Evolutionary conservation across 169 alveolate genomes (phyloP).

Genomic region (Plasmodium malariae): DNA sequence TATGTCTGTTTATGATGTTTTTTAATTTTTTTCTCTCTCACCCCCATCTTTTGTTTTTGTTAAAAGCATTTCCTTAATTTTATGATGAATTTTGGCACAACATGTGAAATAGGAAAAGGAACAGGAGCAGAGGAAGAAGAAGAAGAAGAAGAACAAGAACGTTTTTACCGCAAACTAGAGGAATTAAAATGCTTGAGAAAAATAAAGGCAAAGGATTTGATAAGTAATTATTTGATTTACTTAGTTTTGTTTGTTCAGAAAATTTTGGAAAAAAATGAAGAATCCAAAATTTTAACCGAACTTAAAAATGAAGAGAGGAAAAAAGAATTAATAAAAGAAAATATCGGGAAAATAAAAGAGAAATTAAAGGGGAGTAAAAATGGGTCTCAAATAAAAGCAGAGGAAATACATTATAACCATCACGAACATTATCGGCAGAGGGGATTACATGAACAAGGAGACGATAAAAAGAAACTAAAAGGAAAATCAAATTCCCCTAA

Average conservation of each 20-base stretch:
- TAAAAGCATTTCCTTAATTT: too few relatives aligned
- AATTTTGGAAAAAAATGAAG: slow-evolving; percentile 59
- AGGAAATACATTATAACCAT: not conserved
- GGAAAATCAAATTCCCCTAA: not conserved
- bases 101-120: too few relatives aligned
- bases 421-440: not conserved
- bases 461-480: not conserved
- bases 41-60: too few relatives aligned
- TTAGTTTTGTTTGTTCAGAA: slow-evolving; percentile 43
- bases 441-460: slow-evolving; percentile 1
- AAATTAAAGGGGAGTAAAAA: slow-evolving; percentile 34
- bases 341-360: slow-evolving; percentile 32
- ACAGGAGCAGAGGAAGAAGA: too few relatives aligned
- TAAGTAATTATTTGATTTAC: slow-evolving; percentile 23
- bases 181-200: slow-evolving; percentile 32
- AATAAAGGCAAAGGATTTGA: slow-evolving; percentile 45
- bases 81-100: too few relatives aligned
- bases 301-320: slow-evolving; percentile 26
- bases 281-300: slow-evolving; percentile 19
- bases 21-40: not conserved
- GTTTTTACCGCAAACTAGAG: slow-evolving; percentile 5
- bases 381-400: slow-evolving; percentile 10
- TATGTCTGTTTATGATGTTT: not conserved
- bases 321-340: slow-evolving; percentile 52
- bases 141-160: slow-evolving; percentile 14